Base-by-base conservation (phyloP, 441 rosid species). In the Croton setiger region DNA sequence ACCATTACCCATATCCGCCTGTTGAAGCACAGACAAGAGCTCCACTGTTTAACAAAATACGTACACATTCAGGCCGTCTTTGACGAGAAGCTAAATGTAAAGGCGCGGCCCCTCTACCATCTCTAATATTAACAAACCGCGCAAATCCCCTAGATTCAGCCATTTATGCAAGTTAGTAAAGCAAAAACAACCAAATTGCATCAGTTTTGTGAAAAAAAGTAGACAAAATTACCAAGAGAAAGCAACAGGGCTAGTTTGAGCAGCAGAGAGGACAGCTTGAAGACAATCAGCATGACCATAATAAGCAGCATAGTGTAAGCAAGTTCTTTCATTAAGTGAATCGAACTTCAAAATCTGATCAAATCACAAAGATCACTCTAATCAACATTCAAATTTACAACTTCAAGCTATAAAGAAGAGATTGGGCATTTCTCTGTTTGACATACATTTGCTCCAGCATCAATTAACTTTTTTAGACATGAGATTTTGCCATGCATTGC, bases 401-500 rank as follows among this genome's bases (percentile, higher is more conserved):
- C 43, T 39, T 39, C 5, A 6, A 39, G 43, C 43, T 39, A 60
- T 5, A 23, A 49, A 31, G 15, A 18, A 33, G 12, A 11, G 64
- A 71, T 17, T 4, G 45, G 23, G 51, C 18, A 67, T 41, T 15
- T 23, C 49, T 35, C 13, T 67, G 58, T 27, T 65, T 52, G 31
- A 60, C 87, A 62, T 83, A 95, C 98, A 88, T 95, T 92, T 67
- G 97, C 99, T 61, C 97, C 96, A 13, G 94, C 96, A 82, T 86
- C 90, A 54, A 93, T 77, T 57, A 95, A 87, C 85, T 83, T 92
- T 80, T 82, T 78, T 79, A 95, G 78, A 63, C 97, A 95, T 15
- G 78, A 62, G 75, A 86, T 87, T 78, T 83, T 92, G 33, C 98
- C 99, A 71, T 87, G 86, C 95, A 92, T 90, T 64, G 98, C 97